Conservation (phyloP, 2,329 filamentous ascomycete species). For the Pseudogymnoascus sp. region DNA sequence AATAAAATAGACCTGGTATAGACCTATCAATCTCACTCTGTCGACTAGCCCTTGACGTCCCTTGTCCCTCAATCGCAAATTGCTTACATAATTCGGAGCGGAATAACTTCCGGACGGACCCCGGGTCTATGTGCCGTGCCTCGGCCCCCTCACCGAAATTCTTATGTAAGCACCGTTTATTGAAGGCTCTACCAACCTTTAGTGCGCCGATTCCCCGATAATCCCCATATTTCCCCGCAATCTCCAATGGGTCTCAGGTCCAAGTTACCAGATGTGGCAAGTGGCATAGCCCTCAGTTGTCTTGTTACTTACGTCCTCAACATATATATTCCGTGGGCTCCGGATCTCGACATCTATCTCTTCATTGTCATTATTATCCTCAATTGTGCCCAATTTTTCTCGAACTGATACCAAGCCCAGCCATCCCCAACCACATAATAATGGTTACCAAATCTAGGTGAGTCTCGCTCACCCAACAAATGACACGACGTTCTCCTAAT, state of each 20-base stretch:
- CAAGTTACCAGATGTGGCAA: slow-evolving; percentile 17
- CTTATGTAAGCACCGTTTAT: neutral
- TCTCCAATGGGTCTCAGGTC: neutral
- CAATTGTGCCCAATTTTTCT: slow-evolving; percentile 25
- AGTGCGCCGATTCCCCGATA: slow-evolving; percentile 3
- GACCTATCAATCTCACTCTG: neutral
- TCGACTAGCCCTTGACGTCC: neutral
- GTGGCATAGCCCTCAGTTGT: slow-evolving; percentile 19
- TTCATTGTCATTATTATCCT: slow-evolving; percentile 21
- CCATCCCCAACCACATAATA: slow-evolving; percentile 16
- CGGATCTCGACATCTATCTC: slow-evolving; percentile 20
- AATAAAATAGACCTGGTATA: neutral
- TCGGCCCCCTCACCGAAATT: neutral
- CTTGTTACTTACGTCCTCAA: slow-evolving; percentile 18
- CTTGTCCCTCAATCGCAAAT: slow-evolving; percentile 5
- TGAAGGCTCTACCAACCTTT: neutral
- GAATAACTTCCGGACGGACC: slow-evolving; percentile 7
- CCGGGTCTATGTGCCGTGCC: slow-evolving; percentile 8
- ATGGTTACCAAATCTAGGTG: slow-evolving; percentile 8
- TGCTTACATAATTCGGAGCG: slow-evolving; percentile 1
- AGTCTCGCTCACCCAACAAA: neutral
- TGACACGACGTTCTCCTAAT: slow-evolving; percentile 6
- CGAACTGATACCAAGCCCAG: neutral
- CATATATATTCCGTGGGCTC: slow-evolving; percentile 22
- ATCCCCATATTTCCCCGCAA: slow-evolving; percentile 2